phyloP scores from a whole-genome alignment of 441 rosid genomes.

The Gossypium laxum region DNA sequence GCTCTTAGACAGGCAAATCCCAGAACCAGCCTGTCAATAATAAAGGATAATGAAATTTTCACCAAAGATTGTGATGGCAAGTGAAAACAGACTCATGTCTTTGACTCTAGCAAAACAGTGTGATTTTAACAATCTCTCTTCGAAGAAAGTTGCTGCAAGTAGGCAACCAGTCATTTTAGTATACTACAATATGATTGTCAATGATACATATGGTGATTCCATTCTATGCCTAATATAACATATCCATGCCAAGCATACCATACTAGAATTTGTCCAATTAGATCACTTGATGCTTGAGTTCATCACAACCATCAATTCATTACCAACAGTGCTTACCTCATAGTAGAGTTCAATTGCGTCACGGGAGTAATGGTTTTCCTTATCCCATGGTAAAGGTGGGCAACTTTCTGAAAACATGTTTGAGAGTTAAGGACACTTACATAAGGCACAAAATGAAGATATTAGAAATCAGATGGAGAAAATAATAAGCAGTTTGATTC shows the following conservation, averaged over 20 bases:
- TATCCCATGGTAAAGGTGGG: constrained; percentile 75
- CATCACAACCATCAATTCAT: not conserved
- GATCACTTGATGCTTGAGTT: not conserved
- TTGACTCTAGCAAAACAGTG: not conserved
- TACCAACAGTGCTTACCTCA: constrained; percentile 39
- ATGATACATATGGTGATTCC: not conserved
- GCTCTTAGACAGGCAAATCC: constrained; percentile 35
- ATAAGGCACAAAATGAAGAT: constrained; percentile 8
- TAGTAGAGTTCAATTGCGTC: constrained; percentile 68
- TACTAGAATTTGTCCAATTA: not conserved
- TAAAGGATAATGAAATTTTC: not conserved
- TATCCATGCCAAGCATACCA: not conserved
- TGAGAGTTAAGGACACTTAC: constrained; percentile 42
- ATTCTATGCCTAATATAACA: not conserved
- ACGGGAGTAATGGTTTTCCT: constrained; percentile 49
- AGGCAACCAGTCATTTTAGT: not conserved
- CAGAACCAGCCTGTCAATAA: constrained; percentile 48
- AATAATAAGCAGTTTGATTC: not conserved
- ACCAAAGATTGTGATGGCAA: not conserved
- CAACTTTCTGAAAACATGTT: constrained; percentile 74
- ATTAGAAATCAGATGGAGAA: not conserved
- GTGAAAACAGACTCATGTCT: not conserved
- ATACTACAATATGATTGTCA: not conserved
- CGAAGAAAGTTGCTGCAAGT: not conserved
- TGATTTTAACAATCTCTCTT: not conserved